Base-by-base conservation (phyloP, 495 filamentous ascomycete genomes). In the Cercophora scortea region DNA sequence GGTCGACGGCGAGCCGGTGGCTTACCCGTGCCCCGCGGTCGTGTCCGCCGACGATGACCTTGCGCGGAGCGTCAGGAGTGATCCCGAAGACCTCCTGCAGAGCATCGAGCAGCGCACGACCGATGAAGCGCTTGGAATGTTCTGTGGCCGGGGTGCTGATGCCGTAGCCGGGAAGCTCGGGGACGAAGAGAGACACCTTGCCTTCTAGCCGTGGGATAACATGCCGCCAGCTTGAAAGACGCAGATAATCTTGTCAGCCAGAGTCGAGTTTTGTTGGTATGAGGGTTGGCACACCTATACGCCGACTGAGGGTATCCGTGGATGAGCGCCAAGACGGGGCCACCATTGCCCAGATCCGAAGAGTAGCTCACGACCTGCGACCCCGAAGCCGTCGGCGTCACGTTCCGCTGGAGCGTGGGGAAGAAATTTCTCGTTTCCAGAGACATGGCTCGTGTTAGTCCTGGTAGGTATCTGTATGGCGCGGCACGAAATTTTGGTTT, bases 101-200 rank as follows among this genome's bases (percentile, higher is more conserved):
- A 1, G 65, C 58, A 15, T 57, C 53, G 42, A 78, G 60, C 17
- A 77, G 58, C 32, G 69, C 59, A 6, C 49, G 53, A 10, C 73
- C 75, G 36, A 71, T 53, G 36, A 50, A 57, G 17, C 58, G 63
- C 57, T 77, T 75, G 48, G 66, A 45, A 45, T 57, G 46, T 11
- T 50, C 19, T 17, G 47, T 49, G n/a, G 58, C 53, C 8, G 63
- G 60, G 6, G 61, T 65, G 47, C 60, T 65, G 44, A 63, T 61
- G 25, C 76, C 76, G 55, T 79, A 79, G 49, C 74, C 74, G 3
- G 74, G 73, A 12, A 79, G 62, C 52, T 74, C 72, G 2, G 69
- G 72, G 47, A 73, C 60, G 59, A 73, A 72, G 36, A 75, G 59
- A 45, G 59, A 61, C 45, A 58, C 32, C 34, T 58, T 58, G 43